Evolutionary conservation across 257 asterid species (phyloP).

Genomic region (Misopates orontium): DNA sequence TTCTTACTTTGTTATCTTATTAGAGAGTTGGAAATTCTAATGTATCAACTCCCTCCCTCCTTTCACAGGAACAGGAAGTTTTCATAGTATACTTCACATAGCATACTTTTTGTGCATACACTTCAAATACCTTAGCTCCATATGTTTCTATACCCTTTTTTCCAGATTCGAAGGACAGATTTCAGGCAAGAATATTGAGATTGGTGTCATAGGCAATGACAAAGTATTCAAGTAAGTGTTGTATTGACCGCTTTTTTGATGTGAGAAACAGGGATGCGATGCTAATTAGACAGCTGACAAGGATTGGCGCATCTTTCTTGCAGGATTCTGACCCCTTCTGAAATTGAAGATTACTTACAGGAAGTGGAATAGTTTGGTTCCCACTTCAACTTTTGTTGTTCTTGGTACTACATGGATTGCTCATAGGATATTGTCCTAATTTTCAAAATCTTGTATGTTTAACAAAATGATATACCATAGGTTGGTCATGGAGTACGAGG

Average conservation of each 20-base stretch:
- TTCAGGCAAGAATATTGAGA: constrained; percentile 93
- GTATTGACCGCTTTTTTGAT: not conserved
- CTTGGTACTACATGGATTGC: constrained; percentile 19
- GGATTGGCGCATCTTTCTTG: constrained; percentile 17
- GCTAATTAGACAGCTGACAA: not conserved
- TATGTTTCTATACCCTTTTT: not conserved
- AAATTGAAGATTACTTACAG: constrained; percentile 89
- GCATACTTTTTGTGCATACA: too few species aligned
- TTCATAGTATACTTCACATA: too few species aligned
- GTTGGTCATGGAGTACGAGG: too few species aligned
- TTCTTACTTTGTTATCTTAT: too few species aligned
- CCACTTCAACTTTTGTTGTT: not conserved
- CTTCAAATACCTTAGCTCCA: too few species aligned
- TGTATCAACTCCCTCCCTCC: too few species aligned
- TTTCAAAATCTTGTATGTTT: not conserved
- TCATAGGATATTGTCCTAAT: constrained; percentile 1
- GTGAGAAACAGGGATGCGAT: not conserved
- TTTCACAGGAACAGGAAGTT: too few species aligned
- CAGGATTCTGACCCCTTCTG: constrained; percentile 94
- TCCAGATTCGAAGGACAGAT: constrained; percentile 97
- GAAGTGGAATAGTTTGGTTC: constrained; percentile 66
- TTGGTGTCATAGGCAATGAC: constrained; percentile 92
- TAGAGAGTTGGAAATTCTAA: too few species aligned
- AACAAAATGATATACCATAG: too few species aligned
- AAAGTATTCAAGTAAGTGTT: constrained; percentile 59